Evolutionary conservation across 2,329 filamentous ascomycete species (phyloP), one percentile per base, ranked within the genome.

Genomic region (Falciphora oryzae): DNA sequence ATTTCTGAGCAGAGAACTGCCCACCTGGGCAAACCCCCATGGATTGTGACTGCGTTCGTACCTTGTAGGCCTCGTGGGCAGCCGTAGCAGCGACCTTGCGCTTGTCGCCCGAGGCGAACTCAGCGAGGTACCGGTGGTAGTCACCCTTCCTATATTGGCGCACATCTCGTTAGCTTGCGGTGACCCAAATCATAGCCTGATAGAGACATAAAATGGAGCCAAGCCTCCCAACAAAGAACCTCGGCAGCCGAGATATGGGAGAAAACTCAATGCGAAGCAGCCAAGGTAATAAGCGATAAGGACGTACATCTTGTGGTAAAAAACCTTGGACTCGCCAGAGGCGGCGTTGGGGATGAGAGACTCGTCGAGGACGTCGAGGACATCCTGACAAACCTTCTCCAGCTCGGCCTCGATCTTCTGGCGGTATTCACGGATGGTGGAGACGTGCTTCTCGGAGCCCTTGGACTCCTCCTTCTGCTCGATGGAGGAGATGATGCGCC

Each of bases 381-480:
- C 92, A 83, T 98, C 94, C 83, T 97, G 89, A 88, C 94, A 98
- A 81, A 97, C 92, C 84, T 93, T 91, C 87, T 95, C 94, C 74
- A 98, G 89, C 85, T 98, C 94, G 75, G 84, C 85, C 87, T 98
- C 94, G 75, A 98, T 98, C 91, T 97, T 97, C 83, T 93, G 89
- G 76, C 94, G 94, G 86, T 98, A 98, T 69, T 97, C 93, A 79
- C 91, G 91, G 83, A 98, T 98, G 81, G 91, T 93, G 73, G 83
- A 79, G 75, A 97, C 92, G 81, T 98, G 94, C 86, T 95, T 94
- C 76, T 96, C 92, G 71, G 90, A 92, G 77, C 94, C 94, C 89
- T 97, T 98, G 78, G 93, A 95, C 84, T 98, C 94, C 85, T 98
- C 94, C 89, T 98, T 98, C 83, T 98, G 94, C 85, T 98, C 94